Conservation (phyloP, 306 rosid species). For the Castanea mollissima region DNA sequence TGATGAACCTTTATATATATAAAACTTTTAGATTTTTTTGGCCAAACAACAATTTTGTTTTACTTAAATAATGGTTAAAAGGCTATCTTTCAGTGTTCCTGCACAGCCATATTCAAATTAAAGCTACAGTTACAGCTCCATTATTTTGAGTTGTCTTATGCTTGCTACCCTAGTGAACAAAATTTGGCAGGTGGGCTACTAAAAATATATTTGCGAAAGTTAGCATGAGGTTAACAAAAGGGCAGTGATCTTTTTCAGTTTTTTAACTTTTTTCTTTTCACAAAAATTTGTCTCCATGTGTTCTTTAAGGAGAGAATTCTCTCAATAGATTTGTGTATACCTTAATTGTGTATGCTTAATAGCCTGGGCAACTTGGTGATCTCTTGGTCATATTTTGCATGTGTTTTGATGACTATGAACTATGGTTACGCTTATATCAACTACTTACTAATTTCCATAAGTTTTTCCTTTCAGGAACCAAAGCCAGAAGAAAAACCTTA, state of each 20-base stretch:
- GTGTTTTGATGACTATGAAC: not conserved
- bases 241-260: not conserved
- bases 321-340: not conserved
- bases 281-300: not conserved
- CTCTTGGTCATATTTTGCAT: not conserved
- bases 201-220: too few species aligned
- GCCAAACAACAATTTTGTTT: not conserved
- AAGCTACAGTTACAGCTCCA: not conserved
- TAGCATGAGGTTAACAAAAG: not conserved
- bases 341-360: constrained; percentile 1
- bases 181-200: not conserved
- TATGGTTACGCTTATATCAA: not conserved
- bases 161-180: not conserved
- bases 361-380: constrained; percentile 4
- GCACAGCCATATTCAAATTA: not conserved
- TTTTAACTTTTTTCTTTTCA: not conserved
- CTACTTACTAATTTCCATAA: not conserved
- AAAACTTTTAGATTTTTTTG: too few species aligned
- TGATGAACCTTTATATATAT: too few species aligned
- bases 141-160: not conserved
- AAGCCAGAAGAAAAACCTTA: constrained; percentile 52
- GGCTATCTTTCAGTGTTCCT: too few species aligned
- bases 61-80: not conserved
- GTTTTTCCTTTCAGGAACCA: constrained; percentile 59
- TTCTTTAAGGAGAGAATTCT: not conserved